phyloP scores from a whole-genome alignment of 2,329 filamentous ascomycete genomes.

The Talaromyces sp. region DNA sequence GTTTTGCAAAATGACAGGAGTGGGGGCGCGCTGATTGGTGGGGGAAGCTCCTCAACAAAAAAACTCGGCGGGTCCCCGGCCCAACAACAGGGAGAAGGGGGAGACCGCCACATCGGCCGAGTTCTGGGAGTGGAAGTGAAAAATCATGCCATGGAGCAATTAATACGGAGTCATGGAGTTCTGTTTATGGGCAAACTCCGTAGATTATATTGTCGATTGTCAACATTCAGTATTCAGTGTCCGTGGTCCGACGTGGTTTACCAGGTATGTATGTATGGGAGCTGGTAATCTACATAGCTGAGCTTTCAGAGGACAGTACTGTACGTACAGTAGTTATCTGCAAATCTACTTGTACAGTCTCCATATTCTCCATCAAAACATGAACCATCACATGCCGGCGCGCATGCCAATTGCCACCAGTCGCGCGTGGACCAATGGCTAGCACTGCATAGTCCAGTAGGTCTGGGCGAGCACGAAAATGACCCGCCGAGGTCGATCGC shows the following conservation, averaged over 20 bases:
- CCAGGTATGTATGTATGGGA: too few relatives aligned
- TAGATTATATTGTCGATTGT: too few relatives aligned
- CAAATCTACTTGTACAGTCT: not conserved
- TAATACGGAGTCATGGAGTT: too few relatives aligned
- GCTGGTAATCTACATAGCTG: too few relatives aligned
- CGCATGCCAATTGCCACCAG: slow-evolving; percentile 16
- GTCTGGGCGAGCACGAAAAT: slow-evolving; percentile 19
- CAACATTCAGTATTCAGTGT: too few relatives aligned
- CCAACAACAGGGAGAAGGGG: slow-evolving; percentile 21
- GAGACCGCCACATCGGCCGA: not conserved
- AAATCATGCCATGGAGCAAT: not conserved
- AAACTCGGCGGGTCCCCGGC: slow-evolving; percentile 17
- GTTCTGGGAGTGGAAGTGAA: not conserved
- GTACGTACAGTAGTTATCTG: too few relatives aligned
- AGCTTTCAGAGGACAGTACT: too few relatives aligned
- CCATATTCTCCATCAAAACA: not conserved
- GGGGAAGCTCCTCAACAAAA: slow-evolving; percentile 27
- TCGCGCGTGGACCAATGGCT: slow-evolving; percentile 9
- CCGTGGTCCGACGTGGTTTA: too few relatives aligned
- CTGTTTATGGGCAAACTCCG: too few relatives aligned
- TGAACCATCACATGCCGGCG: slow-evolving; percentile 15
- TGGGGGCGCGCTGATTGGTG: slow-evolving; percentile 12
- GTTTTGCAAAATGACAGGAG: slow-evolving; percentile 14
- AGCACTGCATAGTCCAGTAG: not conserved
- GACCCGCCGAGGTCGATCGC: slow-evolving; percentile 25